Conservation (phyloP, 148 eudicot species). For the Suaeda aralocaspica region DNA sequence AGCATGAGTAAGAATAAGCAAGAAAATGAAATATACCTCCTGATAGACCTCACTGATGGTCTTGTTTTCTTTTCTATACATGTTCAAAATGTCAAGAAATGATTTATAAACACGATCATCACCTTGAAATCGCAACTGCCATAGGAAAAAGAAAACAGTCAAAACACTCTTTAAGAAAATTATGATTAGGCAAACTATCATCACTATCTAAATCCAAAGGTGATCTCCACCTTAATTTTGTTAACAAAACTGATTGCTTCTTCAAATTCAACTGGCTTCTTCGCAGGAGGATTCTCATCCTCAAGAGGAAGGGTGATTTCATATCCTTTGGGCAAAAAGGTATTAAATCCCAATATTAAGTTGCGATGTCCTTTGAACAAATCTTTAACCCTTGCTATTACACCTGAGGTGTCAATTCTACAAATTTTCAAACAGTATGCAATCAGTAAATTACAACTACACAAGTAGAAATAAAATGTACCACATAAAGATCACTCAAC, state of each 20-base stretch:
- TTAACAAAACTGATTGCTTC: conserved; percentile 87
- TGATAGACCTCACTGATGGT: conserved; percentile 74
- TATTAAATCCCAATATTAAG: conserved; percentile 82
- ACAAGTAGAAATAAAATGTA: neutral
- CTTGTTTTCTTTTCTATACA: conserved; percentile 86
- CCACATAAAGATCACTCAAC: neutral
- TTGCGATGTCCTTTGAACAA: conserved; percentile 86
- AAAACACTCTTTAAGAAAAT: neutral
- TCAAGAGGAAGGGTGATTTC: conserved; percentile 66
- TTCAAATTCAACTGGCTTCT: conserved; percentile 85
- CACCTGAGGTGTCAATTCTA: conserved; percentile 88
- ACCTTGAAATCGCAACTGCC: conserved; percentile 77
- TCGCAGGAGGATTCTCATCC: conserved; percentile 67
- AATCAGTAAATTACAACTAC: conserved; percentile 5
- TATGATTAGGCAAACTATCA: neutral
- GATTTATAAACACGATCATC: conserved; percentile 90
- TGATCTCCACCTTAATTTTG: conserved; percentile 71
- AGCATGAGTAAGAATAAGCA: neutral
- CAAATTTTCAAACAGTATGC: conserved; percentile 20
- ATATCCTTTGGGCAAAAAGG: conserved; percentile 93
- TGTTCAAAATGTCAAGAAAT: conserved; percentile 84
- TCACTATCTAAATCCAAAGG: neutral
- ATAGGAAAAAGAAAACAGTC: neutral
- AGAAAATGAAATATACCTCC: conserved; percentile 47
- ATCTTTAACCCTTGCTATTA: conserved; percentile 81